Conservation (phyloP, 306 rosid species). For the Vigna mungo region DNA sequence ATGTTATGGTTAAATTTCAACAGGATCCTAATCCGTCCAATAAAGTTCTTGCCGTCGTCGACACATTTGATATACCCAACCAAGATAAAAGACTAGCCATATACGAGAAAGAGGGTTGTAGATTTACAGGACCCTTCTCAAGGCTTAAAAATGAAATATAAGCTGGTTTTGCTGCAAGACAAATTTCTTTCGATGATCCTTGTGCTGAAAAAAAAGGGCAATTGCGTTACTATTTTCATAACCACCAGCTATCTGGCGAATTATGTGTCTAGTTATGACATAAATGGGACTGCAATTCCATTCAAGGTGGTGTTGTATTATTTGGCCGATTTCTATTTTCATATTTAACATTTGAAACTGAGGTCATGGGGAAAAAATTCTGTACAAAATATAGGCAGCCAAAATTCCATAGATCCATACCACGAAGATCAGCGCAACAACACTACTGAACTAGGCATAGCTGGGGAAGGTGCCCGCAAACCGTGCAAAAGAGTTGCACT, state of each 20-base stretch:
- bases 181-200: background rate
- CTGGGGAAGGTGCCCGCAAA: slow-evolving; percentile 38
- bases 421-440: background rate
- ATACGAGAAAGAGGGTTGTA: background rate
- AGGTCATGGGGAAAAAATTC: slow-evolving; percentile 42
- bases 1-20: too few species aligned
- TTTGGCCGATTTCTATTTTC: slow-evolving; percentile 57
- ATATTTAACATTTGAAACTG: slow-evolving; percentile 54
- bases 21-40: too few species aligned
- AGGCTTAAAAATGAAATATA: background rate
- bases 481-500: slow-evolving; percentile 41
- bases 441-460: slow-evolving; percentile 29
- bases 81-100: background rate
- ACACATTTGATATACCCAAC: too few species aligned
- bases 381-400: slow-evolving; percentile 72
- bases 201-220: background rate
- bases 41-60: too few species aligned
- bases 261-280: background rate
- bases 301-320: slow-evolving; percentile 56
- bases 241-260: background rate
- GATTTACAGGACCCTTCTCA: too few species aligned
- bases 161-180: background rate
- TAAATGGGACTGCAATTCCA: slow-evolving; percentile 31
- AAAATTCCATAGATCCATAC: slow-evolving; percentile 58
- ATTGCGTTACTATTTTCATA: background rate